Conservation (phyloP, 768 basidiomycete species). For the Podaxis sp. region DNA sequence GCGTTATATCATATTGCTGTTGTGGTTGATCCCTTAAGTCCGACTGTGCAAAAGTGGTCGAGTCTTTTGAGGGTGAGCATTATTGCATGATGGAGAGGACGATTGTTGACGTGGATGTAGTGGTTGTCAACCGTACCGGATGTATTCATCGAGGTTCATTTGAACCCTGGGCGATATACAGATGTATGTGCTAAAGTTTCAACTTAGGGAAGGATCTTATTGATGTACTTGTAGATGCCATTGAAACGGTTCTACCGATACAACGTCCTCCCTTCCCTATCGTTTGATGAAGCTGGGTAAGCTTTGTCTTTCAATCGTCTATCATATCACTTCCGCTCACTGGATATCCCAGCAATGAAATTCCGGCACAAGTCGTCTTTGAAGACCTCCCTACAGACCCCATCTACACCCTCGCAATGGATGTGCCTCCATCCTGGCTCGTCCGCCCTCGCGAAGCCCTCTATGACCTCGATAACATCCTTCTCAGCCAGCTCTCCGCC, state of each 20-base stretch:
- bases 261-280: slow-evolving; percentile 49
- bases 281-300: slow-evolving; percentile 71
- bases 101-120: slow-evolving; percentile 25
- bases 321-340: background rate
- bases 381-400: slow-evolving; percentile 74
- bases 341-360: slow-evolving; percentile 44
- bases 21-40: slow-evolving; percentile 82
- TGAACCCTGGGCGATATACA: slow-evolving; percentile 62
- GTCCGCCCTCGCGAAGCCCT: slow-evolving; percentile 84
- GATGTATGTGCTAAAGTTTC: slow-evolving; percentile 49
- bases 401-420: slow-evolving; percentile 92
- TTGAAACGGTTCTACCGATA: slow-evolving; percentile 92
- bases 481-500: slow-evolving; percentile 60
- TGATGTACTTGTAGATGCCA: slow-evolving; percentile 54
- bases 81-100: background rate
- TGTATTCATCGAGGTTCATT: slow-evolving; percentile 67
- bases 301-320: slow-evolving; percentile 18
- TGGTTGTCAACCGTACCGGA: slow-evolving; percentile 64
- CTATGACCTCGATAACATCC: slow-evolving; percentile 95
- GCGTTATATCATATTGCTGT: slow-evolving; percentile 69
- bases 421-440: slow-evolving; percentile 89
- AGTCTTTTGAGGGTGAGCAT: slow-evolving; percentile 63
- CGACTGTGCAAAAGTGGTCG: slow-evolving; percentile 83
- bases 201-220: background rate
- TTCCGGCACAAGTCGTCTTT: slow-evolving; percentile 58